Evolutionary conservation across 371 early-diverging fungal species (phyloP).

Genomic region (Mucor sp.): DNA sequence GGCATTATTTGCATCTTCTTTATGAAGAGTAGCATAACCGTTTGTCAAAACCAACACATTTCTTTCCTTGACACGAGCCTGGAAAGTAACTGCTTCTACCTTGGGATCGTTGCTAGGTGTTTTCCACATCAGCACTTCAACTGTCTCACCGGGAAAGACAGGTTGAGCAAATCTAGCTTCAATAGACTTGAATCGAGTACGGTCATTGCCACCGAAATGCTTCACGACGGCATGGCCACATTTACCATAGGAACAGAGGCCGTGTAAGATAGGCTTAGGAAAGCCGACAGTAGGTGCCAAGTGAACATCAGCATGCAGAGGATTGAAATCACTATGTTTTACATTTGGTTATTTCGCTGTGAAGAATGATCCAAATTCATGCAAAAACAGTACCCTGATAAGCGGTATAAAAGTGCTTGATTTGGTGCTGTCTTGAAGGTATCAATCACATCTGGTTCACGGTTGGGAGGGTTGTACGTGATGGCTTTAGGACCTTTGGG

Average conservation of each 20-base stretch:
- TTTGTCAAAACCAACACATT: conserved; percentile 48
- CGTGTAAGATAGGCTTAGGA: conserved; percentile 67
- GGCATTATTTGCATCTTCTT: conserved; percentile 23
- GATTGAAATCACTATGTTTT: conserved; percentile 70
- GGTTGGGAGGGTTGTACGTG: conserved; percentile 41
- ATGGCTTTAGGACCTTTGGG: conserved; percentile 56
- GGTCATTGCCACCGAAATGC: conserved; percentile 54
- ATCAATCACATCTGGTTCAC: conserved; percentile 57
- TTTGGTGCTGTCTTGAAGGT: conserved; percentile 42
- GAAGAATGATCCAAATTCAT: neutral
- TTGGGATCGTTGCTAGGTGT: conserved; percentile 40
- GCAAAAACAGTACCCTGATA: conserved; percentile 34
- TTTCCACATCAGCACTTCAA: conserved; percentile 69
- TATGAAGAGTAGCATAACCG: conserved; percentile 49
- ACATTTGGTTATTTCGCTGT: neutral
- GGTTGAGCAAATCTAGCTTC: conserved; percentile 69
- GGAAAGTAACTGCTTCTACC: conserved; percentile 51
- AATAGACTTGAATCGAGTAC: conserved; percentile 57
- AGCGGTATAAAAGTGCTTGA: conserved; percentile 69
- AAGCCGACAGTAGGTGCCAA: conserved; percentile 66
- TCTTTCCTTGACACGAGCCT: conserved; percentile 53
- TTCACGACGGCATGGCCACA: conserved; percentile 60
- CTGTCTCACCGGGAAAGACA: conserved; percentile 69
- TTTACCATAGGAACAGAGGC: conserved; percentile 69
- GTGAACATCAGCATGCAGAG: conserved; percentile 64